A percentile compares a stretch with the other conserved stretches of the same genome.
These are phyloP conservation scores for Cupressus sempervirens DNA, from an alignment of 75 land plant species.

Conservation along the genomic window DNA sequence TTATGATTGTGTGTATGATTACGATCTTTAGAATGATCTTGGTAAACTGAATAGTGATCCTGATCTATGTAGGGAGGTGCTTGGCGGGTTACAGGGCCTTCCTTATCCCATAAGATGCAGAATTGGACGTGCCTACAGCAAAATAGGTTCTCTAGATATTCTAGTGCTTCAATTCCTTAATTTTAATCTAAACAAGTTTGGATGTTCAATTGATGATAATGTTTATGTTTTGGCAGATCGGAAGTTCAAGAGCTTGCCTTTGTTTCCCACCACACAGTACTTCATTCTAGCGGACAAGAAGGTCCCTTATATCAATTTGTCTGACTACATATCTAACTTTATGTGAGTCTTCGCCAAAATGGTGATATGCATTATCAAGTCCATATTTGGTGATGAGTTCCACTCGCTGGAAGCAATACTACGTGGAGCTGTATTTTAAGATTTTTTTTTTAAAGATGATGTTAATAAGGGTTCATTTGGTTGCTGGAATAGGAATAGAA, in stretches of 20 bases:
- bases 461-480: no score
- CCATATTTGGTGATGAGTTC: conserved; percentile 20
- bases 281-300: conserved; percentile 45
- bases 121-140: conserved; percentile 51
- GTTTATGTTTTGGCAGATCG: not conserved
- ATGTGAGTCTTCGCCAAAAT: conserved; percentile 24
- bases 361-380: conserved; percentile 21
- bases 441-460: no score
- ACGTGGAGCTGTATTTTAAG: no score
- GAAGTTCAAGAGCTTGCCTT: not conserved
- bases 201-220: no score
- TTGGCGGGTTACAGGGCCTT: conserved; percentile 57
- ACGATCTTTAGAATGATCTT: conserved; percentile 79
- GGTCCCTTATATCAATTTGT: conserved; percentile 32
- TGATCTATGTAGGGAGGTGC: conserved; percentile 38
- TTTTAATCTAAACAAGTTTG: not conserved
- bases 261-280: not conserved
- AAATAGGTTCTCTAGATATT: conserved; percentile 26
- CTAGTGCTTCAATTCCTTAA: no score
- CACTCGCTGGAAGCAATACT: conserved; percentile 26
- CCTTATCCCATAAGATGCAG: conserved; percentile 84
- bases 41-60: conserved; percentile 63
- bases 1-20: conserved; percentile 74
- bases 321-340: conserved; percentile 23
- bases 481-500: no score